These are phyloP conservation scores for Leptographium galeiforme DNA, from an alignment of 2,329 filamentous ascomycete species.

Conservation along the genomic window DNA sequence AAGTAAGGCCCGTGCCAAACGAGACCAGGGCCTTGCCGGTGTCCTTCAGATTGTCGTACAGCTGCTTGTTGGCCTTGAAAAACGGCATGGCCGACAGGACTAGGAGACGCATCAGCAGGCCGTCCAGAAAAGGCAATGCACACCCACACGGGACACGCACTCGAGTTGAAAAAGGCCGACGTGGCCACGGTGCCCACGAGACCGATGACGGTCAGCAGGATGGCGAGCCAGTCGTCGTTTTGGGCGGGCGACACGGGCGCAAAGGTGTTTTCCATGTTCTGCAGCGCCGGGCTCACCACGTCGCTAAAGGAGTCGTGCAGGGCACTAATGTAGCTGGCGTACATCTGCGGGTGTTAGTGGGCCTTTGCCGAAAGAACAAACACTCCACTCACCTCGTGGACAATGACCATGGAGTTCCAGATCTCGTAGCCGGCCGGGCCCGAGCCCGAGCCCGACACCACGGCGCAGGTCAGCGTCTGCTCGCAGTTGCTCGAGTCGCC, in stretches of 20 bases:
- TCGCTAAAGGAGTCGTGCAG: no score
- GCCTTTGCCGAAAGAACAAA: no score
- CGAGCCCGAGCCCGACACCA: conserved; percentile 1
- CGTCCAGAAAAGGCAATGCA: no score
- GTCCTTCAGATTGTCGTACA: conserved; percentile 4
- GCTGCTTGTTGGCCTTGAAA: not conserved
- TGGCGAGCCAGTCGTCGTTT: not conserved
- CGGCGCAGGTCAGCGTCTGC: not conserved
- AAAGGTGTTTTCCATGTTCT: not conserved
- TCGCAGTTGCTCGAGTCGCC: conserved; percentile 4
- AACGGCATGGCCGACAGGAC: not conserved
- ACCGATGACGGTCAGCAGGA: conserved; percentile 1
- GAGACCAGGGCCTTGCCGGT: not conserved
- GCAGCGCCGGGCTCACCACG: no score
- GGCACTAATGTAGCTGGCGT: conserved; percentile 6
- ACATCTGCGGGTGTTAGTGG: no score
- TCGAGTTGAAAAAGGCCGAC: not conserved
- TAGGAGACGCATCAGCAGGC: not conserved
- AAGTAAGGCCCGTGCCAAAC: not conserved
- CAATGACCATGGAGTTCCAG: conserved; percentile 11
- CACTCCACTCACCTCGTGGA: conserved; percentile 9
- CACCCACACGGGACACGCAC: not conserved
- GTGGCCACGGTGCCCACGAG: conserved; percentile 1
- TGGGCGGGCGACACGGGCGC: not conserved
- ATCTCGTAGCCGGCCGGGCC: conserved; percentile 11